phyloP scores from a whole-genome alignment of 106 monocot species.

The Hemerocallis citrina region DNA sequence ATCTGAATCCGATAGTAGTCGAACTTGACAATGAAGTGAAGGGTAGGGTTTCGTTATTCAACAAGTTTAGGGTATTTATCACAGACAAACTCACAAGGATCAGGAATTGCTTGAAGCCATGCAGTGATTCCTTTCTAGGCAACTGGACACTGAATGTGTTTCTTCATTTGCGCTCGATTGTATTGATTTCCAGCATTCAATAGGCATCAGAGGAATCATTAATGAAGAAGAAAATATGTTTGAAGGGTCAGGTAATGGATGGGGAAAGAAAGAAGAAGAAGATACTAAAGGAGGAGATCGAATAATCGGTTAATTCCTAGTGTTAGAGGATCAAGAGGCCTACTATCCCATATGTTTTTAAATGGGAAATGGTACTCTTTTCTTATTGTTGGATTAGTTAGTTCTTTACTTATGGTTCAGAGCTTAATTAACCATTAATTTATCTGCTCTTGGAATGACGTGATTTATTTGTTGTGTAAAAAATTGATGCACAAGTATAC shows the following conservation, averaged over 20 bases:
- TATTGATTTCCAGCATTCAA: conserved; percentile 15
- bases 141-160: conserved; percentile 11
- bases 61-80: conserved; percentile 41
- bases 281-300: background rate
- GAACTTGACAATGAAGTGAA: conserved; percentile 9
- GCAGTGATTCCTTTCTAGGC: conserved; percentile 7
- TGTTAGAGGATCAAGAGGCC: conserved; percentile 15
- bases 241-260: conserved; percentile 5
- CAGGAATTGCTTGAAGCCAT: conserved; percentile 10
- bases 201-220: background rate
- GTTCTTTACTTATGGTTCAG: conserved; percentile 21
- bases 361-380: conserved; percentile 43
- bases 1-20: conserved; percentile 42
- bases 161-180: conserved; percentile 10
- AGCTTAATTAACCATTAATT: no score
- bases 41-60: conserved; percentile 27
- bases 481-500: no score
- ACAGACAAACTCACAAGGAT: conserved; percentile 18
- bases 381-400: conserved; percentile 11
- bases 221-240: background rate
- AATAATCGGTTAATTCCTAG: conserved; percentile 24
- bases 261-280: conserved; percentile 2
- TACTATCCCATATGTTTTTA: conserved; percentile 33
- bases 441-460: no score
- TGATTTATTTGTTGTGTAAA: no score